Evolutionary conservation across 2,329 filamentous ascomycete genomes (phyloP).

Genomic region (Harringtonia aguacate): DNA sequence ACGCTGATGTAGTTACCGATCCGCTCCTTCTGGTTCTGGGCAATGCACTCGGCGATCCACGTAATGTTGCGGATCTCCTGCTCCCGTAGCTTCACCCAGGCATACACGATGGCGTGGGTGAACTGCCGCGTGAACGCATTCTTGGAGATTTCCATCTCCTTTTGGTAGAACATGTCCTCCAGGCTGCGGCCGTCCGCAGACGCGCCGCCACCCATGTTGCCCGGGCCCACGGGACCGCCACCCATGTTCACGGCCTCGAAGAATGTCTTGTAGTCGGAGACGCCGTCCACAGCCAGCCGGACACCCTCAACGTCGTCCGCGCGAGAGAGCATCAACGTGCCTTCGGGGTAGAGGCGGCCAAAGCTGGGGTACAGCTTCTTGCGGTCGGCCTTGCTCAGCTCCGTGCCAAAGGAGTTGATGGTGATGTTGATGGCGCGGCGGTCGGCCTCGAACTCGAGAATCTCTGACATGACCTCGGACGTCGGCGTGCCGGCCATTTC

Average conservation of each 20-base stretch:
- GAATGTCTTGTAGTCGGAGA: slow-evolving; percentile 88
- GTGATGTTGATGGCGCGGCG: slow-evolving; percentile 97
- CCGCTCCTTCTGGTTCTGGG: slow-evolving; percentile 97
- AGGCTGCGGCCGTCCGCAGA: slow-evolving; percentile 76
- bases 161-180: slow-evolving; percentile 97
- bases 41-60: slow-evolving; percentile 99
- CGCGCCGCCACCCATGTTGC: slow-evolving; percentile 76
- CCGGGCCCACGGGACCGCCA: slow-evolving; percentile 59
- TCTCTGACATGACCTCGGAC: slow-evolving; percentile 88
- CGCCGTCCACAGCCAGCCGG: slow-evolving; percentile 82
- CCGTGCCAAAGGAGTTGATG: slow-evolving; percentile 95
- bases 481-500: slow-evolving; percentile 85
- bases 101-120: slow-evolving; percentile 88
- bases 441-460: slow-evolving; percentile 94
- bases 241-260: slow-evolving; percentile 83
- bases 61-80: slow-evolving; percentile 99
- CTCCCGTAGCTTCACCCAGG: slow-evolving; percentile 94
- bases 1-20: slow-evolving; percentile 99
- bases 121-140: slow-evolving; percentile 92
- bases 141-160: slow-evolving; percentile 98
- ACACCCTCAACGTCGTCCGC: slow-evolving; percentile 95
- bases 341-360: slow-evolving; percentile 85
- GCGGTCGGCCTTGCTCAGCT: slow-evolving; percentile 84
- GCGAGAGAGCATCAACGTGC: slow-evolving; percentile 85
- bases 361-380: slow-evolving; percentile 95